phyloP scores from a whole-genome alignment of 2,329 filamentous ascomycete genomes.

The Xylariaceae sp. region DNA sequence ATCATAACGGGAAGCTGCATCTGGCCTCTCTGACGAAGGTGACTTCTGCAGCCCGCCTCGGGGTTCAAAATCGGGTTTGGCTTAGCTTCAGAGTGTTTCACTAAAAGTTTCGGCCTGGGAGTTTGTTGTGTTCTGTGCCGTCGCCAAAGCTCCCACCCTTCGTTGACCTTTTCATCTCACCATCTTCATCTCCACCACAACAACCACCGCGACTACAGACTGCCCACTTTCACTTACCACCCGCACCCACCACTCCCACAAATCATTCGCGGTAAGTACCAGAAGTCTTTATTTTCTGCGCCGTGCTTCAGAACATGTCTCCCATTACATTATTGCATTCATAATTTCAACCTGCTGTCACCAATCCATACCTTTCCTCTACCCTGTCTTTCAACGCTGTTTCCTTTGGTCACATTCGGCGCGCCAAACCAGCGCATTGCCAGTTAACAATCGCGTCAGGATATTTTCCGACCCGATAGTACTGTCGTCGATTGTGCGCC shows the following conservation, averaged over 20 bases:
- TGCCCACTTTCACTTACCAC: too few species aligned
- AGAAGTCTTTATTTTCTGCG: background rate
- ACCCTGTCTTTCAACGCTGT: background rate
- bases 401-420: background rate
- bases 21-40: slow-evolving; percentile 20
- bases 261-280: too few species aligned
- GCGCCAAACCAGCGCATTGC: background rate
- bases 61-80: slow-evolving; percentile 20
- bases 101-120: slow-evolving; percentile 18
- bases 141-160: slow-evolving; percentile 7
- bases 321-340: background rate
- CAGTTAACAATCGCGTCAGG: background rate
- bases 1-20: slow-evolving; percentile 23
- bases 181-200: background rate
- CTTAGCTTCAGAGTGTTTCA: slow-evolving; percentile 29
- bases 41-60: slow-evolving; percentile 25
- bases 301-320: slow-evolving; percentile 2
- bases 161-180: background rate
- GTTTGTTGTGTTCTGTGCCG: slow-evolving; percentile 11
- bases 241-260: too few species aligned
- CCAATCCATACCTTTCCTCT: background rate
- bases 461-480: background rate
- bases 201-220: background rate
- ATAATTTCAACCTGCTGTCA: background rate
- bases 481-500: background rate